A percentile compares a stretch with the other conserved stretches of the same genome.
Conservation (phyloP, 2,329 filamentous ascomycete genomes). For the Stenocarpella maydis region DNA sequence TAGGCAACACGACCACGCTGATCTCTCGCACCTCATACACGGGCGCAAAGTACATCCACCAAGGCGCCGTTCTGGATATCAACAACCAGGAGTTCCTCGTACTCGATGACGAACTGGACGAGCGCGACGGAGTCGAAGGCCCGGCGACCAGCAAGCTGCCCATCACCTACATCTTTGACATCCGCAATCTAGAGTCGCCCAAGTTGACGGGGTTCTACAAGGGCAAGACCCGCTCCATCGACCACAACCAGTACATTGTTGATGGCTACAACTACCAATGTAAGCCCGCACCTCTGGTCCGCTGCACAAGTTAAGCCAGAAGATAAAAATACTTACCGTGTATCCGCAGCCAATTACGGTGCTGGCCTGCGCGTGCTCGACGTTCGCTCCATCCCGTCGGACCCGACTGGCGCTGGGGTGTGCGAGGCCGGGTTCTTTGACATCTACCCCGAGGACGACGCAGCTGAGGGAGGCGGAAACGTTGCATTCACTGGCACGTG, state of each 20-base stretch:
- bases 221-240: conserved; percentile 51
- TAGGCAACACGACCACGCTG: conserved; percentile 50
- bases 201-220: conserved; percentile 54
- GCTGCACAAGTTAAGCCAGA: no score
- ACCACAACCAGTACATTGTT: conserved; percentile 59
- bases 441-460: conserved; percentile 59
- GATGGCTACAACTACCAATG: conserved; percentile 55
- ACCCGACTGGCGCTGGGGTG: conserved; percentile 55
- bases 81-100: conserved; percentile 56
- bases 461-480: conserved; percentile 46
- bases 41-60: conserved; percentile 66
- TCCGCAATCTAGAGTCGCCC: conserved; percentile 52
- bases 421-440: conserved; percentile 60
- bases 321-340: background rate
- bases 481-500: conserved; percentile 55
- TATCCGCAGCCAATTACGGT: conserved; percentile 52
- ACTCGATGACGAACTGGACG: conserved; percentile 63
- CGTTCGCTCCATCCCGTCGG: conserved; percentile 46
- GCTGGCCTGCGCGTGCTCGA: conserved; percentile 55
- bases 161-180: conserved; percentile 61
- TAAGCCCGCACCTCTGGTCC: no score
- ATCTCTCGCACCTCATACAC: conserved; percentile 62
- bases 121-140: conserved; percentile 48
- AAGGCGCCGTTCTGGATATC: conserved; percentile 61
- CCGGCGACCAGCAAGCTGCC: conserved; percentile 53